Conservation (phyloP, 2,329 filamentous ascomycete species). For the Trichoderma brevicompactum region DNA sequence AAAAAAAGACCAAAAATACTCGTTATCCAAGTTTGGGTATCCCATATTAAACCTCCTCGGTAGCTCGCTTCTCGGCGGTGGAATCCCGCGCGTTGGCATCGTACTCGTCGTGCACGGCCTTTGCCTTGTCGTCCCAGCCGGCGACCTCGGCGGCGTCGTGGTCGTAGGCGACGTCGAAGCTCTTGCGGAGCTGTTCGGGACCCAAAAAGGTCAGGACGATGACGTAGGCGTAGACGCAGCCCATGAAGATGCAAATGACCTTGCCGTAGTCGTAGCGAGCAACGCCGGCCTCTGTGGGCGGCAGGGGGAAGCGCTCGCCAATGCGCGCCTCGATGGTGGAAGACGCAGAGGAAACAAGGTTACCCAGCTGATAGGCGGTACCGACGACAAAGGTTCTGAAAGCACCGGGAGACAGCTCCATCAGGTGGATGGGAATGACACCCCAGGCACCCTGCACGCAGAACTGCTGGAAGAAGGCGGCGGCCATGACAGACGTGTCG, state of each 20-base stretch:
- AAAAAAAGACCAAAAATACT: background rate
- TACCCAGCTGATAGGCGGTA: constrained; percentile 76
- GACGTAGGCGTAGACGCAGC: constrained; percentile 71
- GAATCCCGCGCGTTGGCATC: constrained; percentile 20
- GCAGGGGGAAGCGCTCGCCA: constrained; percentile 74
- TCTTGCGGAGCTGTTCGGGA: constrained; percentile 56
- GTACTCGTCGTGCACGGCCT: constrained; percentile 18
- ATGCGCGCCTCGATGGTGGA: constrained; percentile 78
- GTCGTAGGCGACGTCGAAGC: constrained; percentile 55
- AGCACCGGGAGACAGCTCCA: constrained; percentile 73
- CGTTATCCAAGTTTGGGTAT: constrained; percentile 4
- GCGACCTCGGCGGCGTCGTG: constrained; percentile 53
- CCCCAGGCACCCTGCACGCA: constrained; percentile 79
- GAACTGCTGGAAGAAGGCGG: constrained; percentile 84
- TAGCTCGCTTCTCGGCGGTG: constrained; percentile 17
- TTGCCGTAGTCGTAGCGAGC: constrained; percentile 74
- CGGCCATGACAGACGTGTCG: constrained; percentile 69
- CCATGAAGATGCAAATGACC: constrained; percentile 92
- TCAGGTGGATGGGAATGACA: constrained; percentile 76
- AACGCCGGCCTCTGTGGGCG: constrained; percentile 53
- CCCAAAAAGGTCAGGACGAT: constrained; percentile 67
- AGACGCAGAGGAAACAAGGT: constrained; percentile 70
- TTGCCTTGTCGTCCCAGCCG: constrained; percentile 42
- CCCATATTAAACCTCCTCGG: constrained; percentile 23
- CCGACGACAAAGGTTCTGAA: constrained; percentile 78